A percentile compares a stretch with the other conserved stretches of the same genome.
phyloP scores from a whole-genome alignment of 495 filamentous ascomycete genomes.

The Evernia prunastri region DNA sequence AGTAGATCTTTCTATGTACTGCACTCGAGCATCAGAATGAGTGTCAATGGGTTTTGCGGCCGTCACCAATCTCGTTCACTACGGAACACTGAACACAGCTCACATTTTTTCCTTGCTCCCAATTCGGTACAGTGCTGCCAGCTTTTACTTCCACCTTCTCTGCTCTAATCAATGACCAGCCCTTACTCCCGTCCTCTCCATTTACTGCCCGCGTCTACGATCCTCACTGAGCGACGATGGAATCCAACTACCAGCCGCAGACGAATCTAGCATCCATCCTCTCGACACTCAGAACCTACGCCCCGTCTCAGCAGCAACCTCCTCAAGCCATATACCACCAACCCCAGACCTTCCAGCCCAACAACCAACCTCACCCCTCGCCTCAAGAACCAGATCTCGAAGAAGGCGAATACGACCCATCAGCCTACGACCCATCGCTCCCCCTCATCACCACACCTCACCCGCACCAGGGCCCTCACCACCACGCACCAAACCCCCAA shows the following conservation, averaged over 20 bases:
- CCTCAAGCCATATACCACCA: slow-evolving; percentile 1
- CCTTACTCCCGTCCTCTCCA: not conserved
- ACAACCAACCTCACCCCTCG: not conserved
- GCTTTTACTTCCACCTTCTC: too few relatives aligned
- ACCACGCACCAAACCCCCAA: not conserved
- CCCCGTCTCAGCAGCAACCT: slow-evolving; percentile 26
- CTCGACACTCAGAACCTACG: slow-evolving; percentile 42
- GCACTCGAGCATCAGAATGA: not conserved
- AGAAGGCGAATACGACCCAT: slow-evolving; percentile 22
- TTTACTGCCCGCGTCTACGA: not conserved
- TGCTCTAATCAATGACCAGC: too few relatives aligned
- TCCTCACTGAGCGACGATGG: not conserved
- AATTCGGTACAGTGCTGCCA: too few relatives aligned
- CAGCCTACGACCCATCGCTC: slow-evolving; percentile 40
- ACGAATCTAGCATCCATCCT: slow-evolving; percentile 50
- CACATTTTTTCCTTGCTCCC: not conserved
- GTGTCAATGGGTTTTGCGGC: not conserved
- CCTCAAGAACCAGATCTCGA: slow-evolving; percentile 8
- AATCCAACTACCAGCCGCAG: slow-evolving; percentile 30
- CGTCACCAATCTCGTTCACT: not conserved
- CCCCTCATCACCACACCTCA: slow-evolving; percentile 36
- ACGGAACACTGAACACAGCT: not conserved
- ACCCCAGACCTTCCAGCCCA: not conserved
- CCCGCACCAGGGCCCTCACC: not conserved
- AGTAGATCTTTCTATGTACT: not conserved